Conservation (phyloP, 148 eudicot species). For the Rheum nobile region DNA sequence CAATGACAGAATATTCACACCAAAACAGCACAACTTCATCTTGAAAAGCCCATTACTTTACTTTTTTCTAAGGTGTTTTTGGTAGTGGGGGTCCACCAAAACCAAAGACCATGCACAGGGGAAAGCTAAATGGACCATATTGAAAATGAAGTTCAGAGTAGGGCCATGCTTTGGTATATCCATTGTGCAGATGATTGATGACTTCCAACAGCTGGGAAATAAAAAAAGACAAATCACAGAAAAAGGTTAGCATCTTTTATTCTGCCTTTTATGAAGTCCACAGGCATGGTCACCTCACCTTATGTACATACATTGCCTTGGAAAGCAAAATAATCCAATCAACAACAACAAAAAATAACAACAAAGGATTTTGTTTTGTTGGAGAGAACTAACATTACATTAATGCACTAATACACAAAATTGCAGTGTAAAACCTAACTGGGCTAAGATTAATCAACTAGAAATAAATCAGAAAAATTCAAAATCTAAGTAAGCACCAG, state of each 20-base stretch:
- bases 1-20: not conserved
- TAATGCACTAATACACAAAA: slow-evolving; percentile 6
- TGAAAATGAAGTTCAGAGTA: not conserved
- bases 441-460: not conserved
- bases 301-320: slow-evolving; percentile 6
- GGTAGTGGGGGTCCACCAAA: not conserved
- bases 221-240: slow-evolving; percentile 17
- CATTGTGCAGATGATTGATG: slow-evolving; percentile 3
- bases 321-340: slow-evolving; percentile 1
- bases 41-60: not conserved
- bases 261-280: not conserved
- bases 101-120: not conserved
- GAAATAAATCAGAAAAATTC: slow-evolving; percentile 42
- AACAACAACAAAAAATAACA: not conserved
- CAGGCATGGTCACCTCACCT: not conserved
- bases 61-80: not conserved
- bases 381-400: slow-evolving; percentile 3
- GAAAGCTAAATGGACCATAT: not conserved
- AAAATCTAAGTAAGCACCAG: slow-evolving; percentile 69
- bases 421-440: not conserved
- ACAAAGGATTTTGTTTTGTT: not conserved
- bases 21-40: not conserved
- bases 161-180: not conserved
- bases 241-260: slow-evolving; percentile 20
- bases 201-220: not conserved